Evolutionary conservation across 1,139 yeast species (phyloP), one percentile per base, ranked within the genome.

Genomic region (Candida buenavistaensis): DNA sequence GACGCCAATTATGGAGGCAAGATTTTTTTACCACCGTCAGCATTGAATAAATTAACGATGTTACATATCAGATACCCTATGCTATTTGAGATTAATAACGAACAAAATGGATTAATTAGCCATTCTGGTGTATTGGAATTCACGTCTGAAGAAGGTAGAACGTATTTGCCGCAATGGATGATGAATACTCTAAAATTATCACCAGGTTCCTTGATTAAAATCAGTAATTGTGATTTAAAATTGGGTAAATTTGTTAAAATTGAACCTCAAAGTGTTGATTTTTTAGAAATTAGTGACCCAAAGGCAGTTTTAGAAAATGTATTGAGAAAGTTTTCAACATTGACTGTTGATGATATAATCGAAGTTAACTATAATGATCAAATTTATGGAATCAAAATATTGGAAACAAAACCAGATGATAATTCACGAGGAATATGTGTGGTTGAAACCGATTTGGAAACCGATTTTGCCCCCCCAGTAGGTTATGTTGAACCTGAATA

Each of bases 381-480:
- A 15, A 68, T 79, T 3, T 92, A 78, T 55, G 84, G 84, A 12
- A 89, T 94, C 41, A 85, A 82, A 53, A 92, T 94, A 14, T 66
- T 92, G 35, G 97, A 92, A 50, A 87, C 82, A 19, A 87, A 87
- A 49, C 99, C 99, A 0, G 88, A 83, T 33, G 68, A 80, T 5
- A 52, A 59, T 11, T 59, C 60, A 30, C 65, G 74, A 26, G 85
- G 95, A 42, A 82, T 92, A 13, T 92, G 97, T 68, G 97, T 92
- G 14, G 89, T 94, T 21, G 99, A 94, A 55, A 94, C 98, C 0
- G 98, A 94, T 65, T 72, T 94, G 45, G 95, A 87, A 43, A 95
- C 97, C 0, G 99, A 94, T 55, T 94, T 94, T 66, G 98, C 97
- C 2, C 96, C 98, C 3, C 99, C 98, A 0, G 96, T 92, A 4